Evolutionary conservation across 306 rosid genomes (phyloP).

Genomic region (Trifolium repens): DNA sequence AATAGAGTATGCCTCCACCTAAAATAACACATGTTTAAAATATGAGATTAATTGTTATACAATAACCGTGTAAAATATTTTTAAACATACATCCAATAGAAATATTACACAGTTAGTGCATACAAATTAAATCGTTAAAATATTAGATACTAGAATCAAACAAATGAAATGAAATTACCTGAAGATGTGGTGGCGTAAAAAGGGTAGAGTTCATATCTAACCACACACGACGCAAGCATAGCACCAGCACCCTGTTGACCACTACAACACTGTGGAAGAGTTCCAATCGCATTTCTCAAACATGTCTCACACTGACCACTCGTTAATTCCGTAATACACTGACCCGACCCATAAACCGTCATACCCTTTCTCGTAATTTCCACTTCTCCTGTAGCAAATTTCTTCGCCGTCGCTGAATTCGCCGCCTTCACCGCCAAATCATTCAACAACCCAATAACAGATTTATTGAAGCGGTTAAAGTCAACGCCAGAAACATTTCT

Average conservation of each 20-base stretch:
- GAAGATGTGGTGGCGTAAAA: slow-evolving; percentile 25
- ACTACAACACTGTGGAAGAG: slow-evolving; percentile 28
- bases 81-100: too few relatives aligned
- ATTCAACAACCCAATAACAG: slow-evolving; percentile 19
- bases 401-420: slow-evolving; percentile 33
- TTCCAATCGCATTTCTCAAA: slow-evolving; percentile 24
- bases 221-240: slow-evolving; percentile 38
- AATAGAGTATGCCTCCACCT: too few relatives aligned
- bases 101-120: too few relatives aligned
- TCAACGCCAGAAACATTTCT: slow-evolving; percentile 32
- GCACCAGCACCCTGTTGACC: slow-evolving; percentile 33
- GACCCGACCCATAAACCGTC: slow-evolving; percentile 42
- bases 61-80: too few relatives aligned
- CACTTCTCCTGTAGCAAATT: slow-evolving; percentile 33
- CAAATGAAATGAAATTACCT: too few relatives aligned
- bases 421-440: slow-evolving; percentile 29
- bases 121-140: too few relatives aligned
- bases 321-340: slow-evolving; percentile 35
- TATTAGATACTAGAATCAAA: too few relatives aligned
- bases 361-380: background rate
- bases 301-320: slow-evolving; percentile 31
- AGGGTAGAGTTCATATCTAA: slow-evolving; percentile 41
- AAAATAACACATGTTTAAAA: too few relatives aligned
- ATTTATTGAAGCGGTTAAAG: slow-evolving; percentile 22
- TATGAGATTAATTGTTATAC: too few relatives aligned